Percentiles rank a stretch among this genome's conserved stretches.
phyloP scores from a whole-genome alignment of 1,284 basidiomycete genomes.

The Ustilago sp. region DNA sequence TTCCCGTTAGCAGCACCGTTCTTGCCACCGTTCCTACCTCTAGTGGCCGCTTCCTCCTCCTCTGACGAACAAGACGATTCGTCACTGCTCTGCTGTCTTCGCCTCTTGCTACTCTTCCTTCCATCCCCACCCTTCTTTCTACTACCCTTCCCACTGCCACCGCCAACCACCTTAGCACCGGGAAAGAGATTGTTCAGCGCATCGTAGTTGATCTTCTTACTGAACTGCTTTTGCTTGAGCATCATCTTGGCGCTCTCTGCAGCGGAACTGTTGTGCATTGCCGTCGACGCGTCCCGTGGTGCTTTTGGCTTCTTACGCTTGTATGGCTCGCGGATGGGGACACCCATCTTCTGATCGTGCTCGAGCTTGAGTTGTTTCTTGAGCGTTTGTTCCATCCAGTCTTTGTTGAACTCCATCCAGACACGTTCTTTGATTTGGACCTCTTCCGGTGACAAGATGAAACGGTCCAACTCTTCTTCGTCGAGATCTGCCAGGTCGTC shows the following conservation, averaged over 20 bases:
- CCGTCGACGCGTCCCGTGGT: constrained; percentile 60
- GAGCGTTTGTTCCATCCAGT: constrained; percentile 82
- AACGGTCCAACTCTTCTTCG: constrained; percentile 90
- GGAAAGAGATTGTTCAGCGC: constrained; percentile 65
- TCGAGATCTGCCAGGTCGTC: constrained; percentile 74
- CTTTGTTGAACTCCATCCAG: constrained; percentile 95
- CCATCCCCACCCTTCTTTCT: constrained; percentile 14
- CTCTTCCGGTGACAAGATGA: constrained; percentile 84
- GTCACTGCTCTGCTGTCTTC: constrained; percentile 33
- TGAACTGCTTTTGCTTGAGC: constrained; percentile 66
- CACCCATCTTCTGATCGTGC: constrained; percentile 65
- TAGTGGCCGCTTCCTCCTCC: constrained; percentile 36
- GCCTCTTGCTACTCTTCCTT: constrained; percentile 15
- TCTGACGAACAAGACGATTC: constrained; percentile 28
- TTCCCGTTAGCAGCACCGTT: constrained; percentile 16
- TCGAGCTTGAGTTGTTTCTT: constrained; percentile 67
- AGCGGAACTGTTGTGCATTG: constrained; percentile 59
- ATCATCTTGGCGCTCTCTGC: constrained; percentile 67
- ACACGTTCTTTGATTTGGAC: constrained; percentile 90
- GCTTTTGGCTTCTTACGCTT: constrained; percentile 62
- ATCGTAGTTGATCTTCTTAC: constrained; percentile 68
- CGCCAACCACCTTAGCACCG: constrained; percentile 40
- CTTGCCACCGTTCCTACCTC: constrained; percentile 6
- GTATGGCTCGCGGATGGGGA: constrained; percentile 54
- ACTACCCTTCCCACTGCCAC: constrained; percentile 17